A percentile compares a stretch with the other conserved stretches of the same genome.
phyloP scores from a whole-genome alignment of 495 filamentous ascomycete species.

The Daldinia grandis region DNA sequence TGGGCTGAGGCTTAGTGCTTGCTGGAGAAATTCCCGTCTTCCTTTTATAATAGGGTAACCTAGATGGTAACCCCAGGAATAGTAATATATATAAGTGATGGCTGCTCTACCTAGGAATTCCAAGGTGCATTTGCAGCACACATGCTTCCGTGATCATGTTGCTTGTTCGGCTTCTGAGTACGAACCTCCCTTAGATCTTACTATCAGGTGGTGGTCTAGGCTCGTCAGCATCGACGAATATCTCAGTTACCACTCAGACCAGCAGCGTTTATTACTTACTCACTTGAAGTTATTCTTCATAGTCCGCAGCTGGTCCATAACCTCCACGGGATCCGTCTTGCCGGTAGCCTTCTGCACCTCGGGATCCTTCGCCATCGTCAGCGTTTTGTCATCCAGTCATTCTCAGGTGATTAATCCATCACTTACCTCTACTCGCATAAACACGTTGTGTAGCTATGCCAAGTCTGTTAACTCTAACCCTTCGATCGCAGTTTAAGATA shows the following conservation, averaged over 20 bases:
- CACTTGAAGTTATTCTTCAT: slow-evolving; percentile 91
- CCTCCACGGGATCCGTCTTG: slow-evolving; percentile 80
- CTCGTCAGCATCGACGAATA: slow-evolving; percentile 15
- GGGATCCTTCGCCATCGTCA: slow-evolving; percentile 68
- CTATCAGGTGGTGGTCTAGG: slow-evolving; percentile 39
- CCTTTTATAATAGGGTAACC: too few species aligned
- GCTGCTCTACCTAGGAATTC: neutral
- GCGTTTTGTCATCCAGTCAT: neutral
- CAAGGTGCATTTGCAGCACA: too few species aligned
- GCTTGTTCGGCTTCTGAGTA: neutral
- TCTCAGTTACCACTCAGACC: neutral
- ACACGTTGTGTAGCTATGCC: slow-evolving; percentile 88
- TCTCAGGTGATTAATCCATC: neutral
- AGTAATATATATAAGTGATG: neutral
- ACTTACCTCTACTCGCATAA: slow-evolving; percentile 87
- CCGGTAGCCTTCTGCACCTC: slow-evolving; percentile 85
- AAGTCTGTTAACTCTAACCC: slow-evolving; percentile 8
- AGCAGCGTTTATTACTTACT: slow-evolving; percentile 46
- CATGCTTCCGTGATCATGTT: neutral
- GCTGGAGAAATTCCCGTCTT: slow-evolving; percentile 37
- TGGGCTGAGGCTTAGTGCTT: slow-evolving; percentile 45
- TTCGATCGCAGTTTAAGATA: neutral
- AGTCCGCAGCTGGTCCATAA: slow-evolving; percentile 86
- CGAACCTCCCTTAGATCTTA: slow-evolving; percentile 29
- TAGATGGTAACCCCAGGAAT: too few species aligned